phyloP scores from a whole-genome alignment of 2,329 filamentous ascomycete genomes.

The Calycina marina region DNA sequence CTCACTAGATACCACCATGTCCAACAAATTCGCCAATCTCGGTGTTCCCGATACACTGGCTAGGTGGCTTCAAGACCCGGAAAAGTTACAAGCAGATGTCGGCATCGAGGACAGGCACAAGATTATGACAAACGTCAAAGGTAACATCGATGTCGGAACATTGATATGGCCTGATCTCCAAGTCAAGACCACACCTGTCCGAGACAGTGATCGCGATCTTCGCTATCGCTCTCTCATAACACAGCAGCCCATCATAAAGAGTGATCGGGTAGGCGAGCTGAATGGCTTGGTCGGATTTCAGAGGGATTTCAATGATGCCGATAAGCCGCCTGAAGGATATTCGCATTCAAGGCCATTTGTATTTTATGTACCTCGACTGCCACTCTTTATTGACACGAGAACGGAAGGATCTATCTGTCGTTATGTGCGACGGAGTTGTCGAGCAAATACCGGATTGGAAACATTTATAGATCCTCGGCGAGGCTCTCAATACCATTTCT shows the following conservation, averaged over 20 bases:
- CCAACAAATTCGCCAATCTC: constrained; percentile 67
- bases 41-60: constrained; percentile 61
- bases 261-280: constrained; percentile 45
- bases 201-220: constrained; percentile 31
- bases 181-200: constrained; percentile 15
- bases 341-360: constrained; percentile 57
- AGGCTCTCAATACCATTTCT: constrained; percentile 67
- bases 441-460: constrained; percentile 76
- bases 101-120: constrained; percentile 47
- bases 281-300: constrained; percentile 65
- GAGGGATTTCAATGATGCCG: constrained; percentile 50
- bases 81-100: constrained; percentile 51
- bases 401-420: constrained; percentile 74
- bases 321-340: constrained; percentile 54
- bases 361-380: constrained; percentile 76
- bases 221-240: constrained; percentile 55
- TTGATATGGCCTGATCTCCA: constrained; percentile 19
- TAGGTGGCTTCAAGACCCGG: constrained; percentile 63
- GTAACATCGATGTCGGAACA: constrained; percentile 23
- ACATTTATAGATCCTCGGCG: constrained; percentile 62
- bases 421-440: constrained; percentile 85
- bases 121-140: constrained; percentile 53
- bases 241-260: constrained; percentile 22
- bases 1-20: constrained; percentile 42
- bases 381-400: constrained; percentile 85